A percentile compares a stretch with the other conserved stretches of the same genome.
Conservation (phyloP, 1,139 yeast species). For the Geotrichum carabidarum region DNA sequence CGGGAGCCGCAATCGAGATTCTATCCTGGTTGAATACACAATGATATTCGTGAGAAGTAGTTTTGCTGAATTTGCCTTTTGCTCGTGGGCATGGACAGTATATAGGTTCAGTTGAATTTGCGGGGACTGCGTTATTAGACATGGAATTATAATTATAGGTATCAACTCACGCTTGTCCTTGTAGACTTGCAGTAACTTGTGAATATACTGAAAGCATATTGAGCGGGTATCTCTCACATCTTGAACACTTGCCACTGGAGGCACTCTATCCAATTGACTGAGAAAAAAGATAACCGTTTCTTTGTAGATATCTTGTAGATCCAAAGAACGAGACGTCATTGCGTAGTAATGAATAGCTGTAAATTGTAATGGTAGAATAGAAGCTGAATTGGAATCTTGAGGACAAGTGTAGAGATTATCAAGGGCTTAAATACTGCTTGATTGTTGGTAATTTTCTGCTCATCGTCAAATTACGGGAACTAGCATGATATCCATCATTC, state of each 20-base stretch:
- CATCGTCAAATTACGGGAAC: neutral
- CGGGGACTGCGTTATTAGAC: too few relatives aligned
- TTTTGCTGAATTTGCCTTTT: too few relatives aligned
- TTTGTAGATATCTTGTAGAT: constrained; percentile 6
- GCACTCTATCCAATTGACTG: neutral
- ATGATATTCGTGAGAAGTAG: too few relatives aligned
- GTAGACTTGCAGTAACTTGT: constrained; percentile 3
- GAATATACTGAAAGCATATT: constrained; percentile 2
- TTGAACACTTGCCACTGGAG: neutral
- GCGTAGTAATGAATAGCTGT: neutral
- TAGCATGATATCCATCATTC: too few relatives aligned
- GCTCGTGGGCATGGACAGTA: too few relatives aligned
- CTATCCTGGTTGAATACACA: too few relatives aligned
- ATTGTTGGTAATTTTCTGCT: neutral
- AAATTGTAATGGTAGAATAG: neutral
- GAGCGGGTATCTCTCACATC: constrained; percentile 6
- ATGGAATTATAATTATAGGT: neutral
- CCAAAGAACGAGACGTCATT: neutral
- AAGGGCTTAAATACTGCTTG: neutral
- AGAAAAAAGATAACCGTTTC: constrained; percentile 2
- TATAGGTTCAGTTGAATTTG: too few relatives aligned
- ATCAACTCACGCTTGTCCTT: neutral
- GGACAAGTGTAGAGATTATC: neutral
- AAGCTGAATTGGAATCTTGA: neutral
- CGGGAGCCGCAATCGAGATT: too few relatives aligned